Percentiles rank a stretch among this genome's conserved stretches.
These are phyloP conservation scores for Aspergillus sp. DNA, from an alignment of 2,329 filamentous ascomycete species.

Conservation along the genomic window DNA sequence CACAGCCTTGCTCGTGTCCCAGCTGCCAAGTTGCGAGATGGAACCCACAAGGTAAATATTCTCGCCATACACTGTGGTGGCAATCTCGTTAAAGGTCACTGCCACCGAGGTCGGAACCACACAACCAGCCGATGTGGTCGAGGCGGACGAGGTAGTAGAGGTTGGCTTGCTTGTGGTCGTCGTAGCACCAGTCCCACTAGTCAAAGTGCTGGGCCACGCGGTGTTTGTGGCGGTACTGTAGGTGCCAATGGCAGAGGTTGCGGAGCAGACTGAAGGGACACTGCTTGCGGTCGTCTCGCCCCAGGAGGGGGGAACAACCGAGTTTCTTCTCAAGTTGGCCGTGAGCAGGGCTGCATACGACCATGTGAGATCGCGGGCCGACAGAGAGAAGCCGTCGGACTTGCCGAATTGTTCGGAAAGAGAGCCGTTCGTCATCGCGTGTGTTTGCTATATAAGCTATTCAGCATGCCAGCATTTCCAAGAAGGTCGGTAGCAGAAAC, in stretches of 20 bases:
- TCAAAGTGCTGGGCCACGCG: slow-evolving; percentile 30
- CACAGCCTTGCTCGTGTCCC: slow-evolving; percentile 56
- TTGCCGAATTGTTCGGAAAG: slow-evolving; percentile 42
- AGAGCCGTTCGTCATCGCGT: slow-evolving; percentile 27
- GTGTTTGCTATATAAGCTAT: slow-evolving; percentile 17
- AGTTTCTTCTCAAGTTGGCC: slow-evolving; percentile 31
- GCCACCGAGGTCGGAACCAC: slow-evolving; percentile 45
- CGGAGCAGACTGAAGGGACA: slow-evolving; percentile 28
- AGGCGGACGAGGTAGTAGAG: slow-evolving; percentile 6
- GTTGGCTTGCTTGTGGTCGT: background rate
- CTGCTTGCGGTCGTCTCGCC: slow-evolving; percentile 29
- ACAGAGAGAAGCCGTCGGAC: slow-evolving; percentile 32
- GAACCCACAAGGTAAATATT: slow-evolving; percentile 65
- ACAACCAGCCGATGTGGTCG: slow-evolving; percentile 13
- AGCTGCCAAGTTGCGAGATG: slow-evolving; percentile 58
- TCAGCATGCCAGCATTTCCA: too few relatives aligned
- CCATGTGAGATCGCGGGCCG: slow-evolving; percentile 44
- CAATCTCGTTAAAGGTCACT: slow-evolving; percentile 62
- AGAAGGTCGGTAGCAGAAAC: background rate
- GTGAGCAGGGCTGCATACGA: slow-evolving; percentile 44
- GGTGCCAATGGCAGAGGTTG: slow-evolving; percentile 31
- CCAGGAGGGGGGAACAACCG: slow-evolving; percentile 33
- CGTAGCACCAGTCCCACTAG: slow-evolving; percentile 10
- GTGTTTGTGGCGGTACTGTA: slow-evolving; percentile 32
- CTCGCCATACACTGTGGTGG: slow-evolving; percentile 59